phyloP scores from a whole-genome alignment of 306 rosid genomes.

The Purshia tridentata region DNA sequence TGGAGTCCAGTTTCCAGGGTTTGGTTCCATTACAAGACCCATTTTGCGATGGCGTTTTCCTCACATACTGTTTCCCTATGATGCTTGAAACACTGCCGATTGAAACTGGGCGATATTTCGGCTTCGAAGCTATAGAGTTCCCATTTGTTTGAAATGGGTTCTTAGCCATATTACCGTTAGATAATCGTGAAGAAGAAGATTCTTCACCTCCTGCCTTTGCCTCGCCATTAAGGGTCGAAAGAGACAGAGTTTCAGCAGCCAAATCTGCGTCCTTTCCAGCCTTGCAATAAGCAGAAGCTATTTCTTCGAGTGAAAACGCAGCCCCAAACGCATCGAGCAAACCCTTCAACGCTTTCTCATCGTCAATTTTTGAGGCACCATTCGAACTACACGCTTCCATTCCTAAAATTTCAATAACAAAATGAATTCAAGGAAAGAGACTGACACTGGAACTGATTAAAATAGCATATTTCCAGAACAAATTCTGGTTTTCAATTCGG shows the following conservation, averaged over 20 bases:
- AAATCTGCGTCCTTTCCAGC: conserved; percentile 55
- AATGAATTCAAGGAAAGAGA: neutral
- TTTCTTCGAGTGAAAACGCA: conserved; percentile 57
- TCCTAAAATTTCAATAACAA: neutral
- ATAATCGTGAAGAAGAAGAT: conserved; percentile 23
- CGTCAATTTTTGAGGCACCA: conserved; percentile 27
- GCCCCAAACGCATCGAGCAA: conserved; percentile 72
- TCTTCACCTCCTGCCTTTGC: conserved; percentile 31
- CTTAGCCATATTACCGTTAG: conserved; percentile 30
- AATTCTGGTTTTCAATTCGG: neutral
- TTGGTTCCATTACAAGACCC: conserved; percentile 33
- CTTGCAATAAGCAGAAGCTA: conserved; percentile 76
- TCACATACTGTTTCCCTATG: conserved; percentile 52
- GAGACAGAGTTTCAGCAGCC: conserved; percentile 57
- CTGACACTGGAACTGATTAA: neutral
- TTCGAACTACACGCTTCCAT: conserved; percentile 53
- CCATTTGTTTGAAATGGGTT: conserved; percentile 26
- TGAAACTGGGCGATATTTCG: conserved; percentile 53
- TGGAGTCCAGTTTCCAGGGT: conserved; percentile 54
- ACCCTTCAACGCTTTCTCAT: conserved; percentile 49
- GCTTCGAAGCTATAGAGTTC: conserved; percentile 16
- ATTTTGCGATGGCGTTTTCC: conserved; percentile 36
- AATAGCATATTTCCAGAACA: neutral
- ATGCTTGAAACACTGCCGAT: conserved; percentile 63
- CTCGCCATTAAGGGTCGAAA: conserved; percentile 24